phyloP scores from a whole-genome alignment of 1,284 basidiomycete genomes.

The Fistulinella cinereoalba region DNA sequence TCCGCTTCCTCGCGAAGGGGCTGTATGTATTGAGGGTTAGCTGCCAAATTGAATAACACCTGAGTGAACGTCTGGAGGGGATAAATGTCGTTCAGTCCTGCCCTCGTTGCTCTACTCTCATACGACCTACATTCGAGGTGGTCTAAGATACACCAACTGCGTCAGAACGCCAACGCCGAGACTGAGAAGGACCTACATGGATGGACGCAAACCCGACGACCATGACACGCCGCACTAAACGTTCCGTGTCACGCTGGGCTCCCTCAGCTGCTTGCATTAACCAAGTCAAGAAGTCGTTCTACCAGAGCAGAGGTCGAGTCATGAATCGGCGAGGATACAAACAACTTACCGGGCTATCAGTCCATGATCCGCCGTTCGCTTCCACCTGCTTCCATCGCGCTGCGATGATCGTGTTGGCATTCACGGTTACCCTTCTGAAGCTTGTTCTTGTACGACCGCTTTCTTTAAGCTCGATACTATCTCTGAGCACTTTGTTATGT shows the following conservation, averaged over 20 bases:
- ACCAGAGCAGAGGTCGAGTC: neutral
- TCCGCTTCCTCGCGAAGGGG: slow-evolving; percentile 46
- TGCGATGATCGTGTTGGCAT: slow-evolving; percentile 36
- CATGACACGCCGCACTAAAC: slow-evolving; percentile 34
- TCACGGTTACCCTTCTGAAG: no score
- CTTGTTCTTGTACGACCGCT: no score
- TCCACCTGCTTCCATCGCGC: slow-evolving; percentile 32
- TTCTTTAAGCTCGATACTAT: no score
- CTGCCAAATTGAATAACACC: slow-evolving; percentile 37
- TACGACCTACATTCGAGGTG: neutral
- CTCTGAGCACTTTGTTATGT: no score
- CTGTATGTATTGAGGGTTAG: slow-evolving; percentile 37
- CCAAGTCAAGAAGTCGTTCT: slow-evolving; percentile 38
- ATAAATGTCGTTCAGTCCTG: no score
- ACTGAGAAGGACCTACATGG: slow-evolving; percentile 22
- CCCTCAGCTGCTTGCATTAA: slow-evolving; percentile 38
- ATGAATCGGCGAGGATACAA: no score
- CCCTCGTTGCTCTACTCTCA: no score
- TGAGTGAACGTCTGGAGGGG: slow-evolving; percentile 38
- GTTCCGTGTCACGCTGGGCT: slow-evolving; percentile 25
- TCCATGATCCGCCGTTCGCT: slow-evolving; percentile 38
- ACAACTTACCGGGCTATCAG: slow-evolving; percentile 35
- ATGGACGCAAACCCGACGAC: slow-evolving; percentile 39
- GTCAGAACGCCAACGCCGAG: neutral
- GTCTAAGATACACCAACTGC: neutral